Percentiles rank a stretch among this genome's conserved stretches.
Evolutionary conservation across 192 early-diverging fungal species (phyloP).

Genomic region (Coemansia sp.): DNA sequence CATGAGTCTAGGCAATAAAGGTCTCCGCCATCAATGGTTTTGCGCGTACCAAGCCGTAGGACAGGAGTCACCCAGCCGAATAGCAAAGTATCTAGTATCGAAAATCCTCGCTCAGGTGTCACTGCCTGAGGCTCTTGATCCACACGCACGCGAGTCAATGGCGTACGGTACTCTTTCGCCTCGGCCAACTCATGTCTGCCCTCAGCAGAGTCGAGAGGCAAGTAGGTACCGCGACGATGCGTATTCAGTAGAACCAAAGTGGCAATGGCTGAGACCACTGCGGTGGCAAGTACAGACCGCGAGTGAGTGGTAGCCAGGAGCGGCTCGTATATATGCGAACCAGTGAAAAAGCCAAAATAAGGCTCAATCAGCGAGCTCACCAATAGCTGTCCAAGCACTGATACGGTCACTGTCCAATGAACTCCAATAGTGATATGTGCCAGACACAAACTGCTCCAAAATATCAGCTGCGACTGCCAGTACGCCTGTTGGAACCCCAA

Average conservation of each 20-base stretch:
- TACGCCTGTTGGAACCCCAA: slow-evolving; percentile 18
- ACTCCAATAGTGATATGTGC: not conserved
- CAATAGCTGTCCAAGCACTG: slow-evolving; percentile 1
- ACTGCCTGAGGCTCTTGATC: slow-evolving; percentile 32
- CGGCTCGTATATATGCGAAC: slow-evolving; percentile 11
- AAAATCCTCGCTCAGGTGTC: slow-evolving; percentile 39
- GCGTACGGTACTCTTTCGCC: slow-evolving; percentile 29
- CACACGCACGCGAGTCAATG: slow-evolving; percentile 27
- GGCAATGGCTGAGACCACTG: not conserved
- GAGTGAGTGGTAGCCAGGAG: slow-evolving; percentile 19
- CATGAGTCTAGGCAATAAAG: slow-evolving; percentile 61
- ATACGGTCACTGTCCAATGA: not conserved
- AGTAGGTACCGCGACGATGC: slow-evolving; percentile 26
- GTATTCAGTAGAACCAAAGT: slow-evolving; percentile 24
- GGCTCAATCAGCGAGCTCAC: slow-evolving; percentile 18
- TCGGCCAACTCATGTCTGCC: not conserved
- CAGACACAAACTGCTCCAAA: slow-evolving; percentile 12
- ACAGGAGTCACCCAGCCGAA: slow-evolving; percentile 71
- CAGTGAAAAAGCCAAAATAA: slow-evolving; percentile 23
- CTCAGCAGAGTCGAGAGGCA: slow-evolving; percentile 8
- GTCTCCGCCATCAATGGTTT: slow-evolving; percentile 64
- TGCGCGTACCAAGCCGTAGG: slow-evolving; percentile 61
- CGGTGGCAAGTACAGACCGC: slow-evolving; percentile 10
- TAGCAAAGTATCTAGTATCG: slow-evolving; percentile 27
- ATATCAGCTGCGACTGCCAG: slow-evolving; percentile 31